Conservation (phyloP, 257 asterid genomes). For the Solanum tacnaense region DNA sequence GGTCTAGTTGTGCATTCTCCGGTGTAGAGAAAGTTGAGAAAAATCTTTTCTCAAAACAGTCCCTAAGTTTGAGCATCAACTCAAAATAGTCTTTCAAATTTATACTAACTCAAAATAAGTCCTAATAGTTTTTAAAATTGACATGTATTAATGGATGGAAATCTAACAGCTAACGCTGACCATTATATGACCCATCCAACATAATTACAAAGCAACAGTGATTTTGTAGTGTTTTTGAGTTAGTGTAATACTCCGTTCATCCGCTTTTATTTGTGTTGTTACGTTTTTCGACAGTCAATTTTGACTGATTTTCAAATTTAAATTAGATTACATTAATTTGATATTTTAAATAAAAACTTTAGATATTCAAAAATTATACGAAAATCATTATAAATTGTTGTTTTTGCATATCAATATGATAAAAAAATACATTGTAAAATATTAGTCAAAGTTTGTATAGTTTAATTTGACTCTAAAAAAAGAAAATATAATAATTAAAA, state of each 20-base stretch:
- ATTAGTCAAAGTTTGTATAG: no score
- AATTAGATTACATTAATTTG: no score
- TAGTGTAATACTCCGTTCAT: no score
- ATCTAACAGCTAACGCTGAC: not conserved
- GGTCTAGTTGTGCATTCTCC: not conserved
- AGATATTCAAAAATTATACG: no score
- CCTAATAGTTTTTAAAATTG: not conserved
- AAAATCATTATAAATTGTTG: no score
- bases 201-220: not conserved
- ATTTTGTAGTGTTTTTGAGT: no score
- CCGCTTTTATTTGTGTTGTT: no score
- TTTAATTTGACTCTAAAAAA: no score
- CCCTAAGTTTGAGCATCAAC: not conserved
- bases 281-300: fast-evolving
- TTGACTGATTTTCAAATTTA: fast-evolving
- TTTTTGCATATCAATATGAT: no score
- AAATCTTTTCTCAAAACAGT: not conserved
- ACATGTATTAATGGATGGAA: not conserved
- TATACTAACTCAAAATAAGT: not conserved
- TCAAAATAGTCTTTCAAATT: not conserved
- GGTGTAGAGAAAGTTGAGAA: not conserved
- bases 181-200: not conserved
- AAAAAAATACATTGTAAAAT: no score
- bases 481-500: no score
- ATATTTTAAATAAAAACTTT: no score